Evolutionary conservation across 1,284 basidiomycete genomes (phyloP).

Genomic region (Fomitopsis pinicola): DNA sequence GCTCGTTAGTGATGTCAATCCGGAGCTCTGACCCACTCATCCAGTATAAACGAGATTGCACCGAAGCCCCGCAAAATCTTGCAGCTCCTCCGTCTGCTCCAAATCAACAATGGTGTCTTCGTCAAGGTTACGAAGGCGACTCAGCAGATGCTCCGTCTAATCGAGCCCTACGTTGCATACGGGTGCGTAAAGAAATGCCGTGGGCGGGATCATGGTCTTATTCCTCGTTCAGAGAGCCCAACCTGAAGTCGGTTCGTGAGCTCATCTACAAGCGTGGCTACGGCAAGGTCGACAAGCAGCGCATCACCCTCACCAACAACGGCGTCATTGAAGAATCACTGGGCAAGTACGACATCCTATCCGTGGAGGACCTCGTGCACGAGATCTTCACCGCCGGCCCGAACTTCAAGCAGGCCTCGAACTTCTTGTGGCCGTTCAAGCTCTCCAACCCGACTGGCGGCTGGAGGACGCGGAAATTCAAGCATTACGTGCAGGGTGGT

Average conservation of each 20-base stretch:
- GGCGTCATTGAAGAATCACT: constrained; percentile 89
- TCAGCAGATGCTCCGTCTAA: constrained; percentile 95
- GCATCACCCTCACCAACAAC: constrained; percentile 95
- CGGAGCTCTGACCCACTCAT: background rate
- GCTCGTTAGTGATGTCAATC: background rate
- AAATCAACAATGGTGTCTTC: constrained; percentile 99
- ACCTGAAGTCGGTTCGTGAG: constrained; percentile 96
- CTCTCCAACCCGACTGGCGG: constrained; percentile 98
- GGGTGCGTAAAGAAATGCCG: constrained; percentile 50
- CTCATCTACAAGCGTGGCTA: constrained; percentile 99
- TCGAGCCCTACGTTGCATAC: constrained; percentile 97
- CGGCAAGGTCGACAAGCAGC: constrained; percentile 97
- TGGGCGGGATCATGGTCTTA: background rate
- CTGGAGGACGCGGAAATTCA: constrained; percentile 97
- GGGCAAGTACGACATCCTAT: constrained; percentile 96
- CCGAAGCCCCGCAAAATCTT: constrained; percentile 99
- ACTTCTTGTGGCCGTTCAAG: constrained; percentile 99
- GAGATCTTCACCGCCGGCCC: constrained; percentile 95
- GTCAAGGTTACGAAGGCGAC: constrained; percentile 97
- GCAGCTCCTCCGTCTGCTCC: constrained; percentile 96
- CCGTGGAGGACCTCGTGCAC: constrained; percentile 97
- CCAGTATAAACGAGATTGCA: constrained; percentile 98
- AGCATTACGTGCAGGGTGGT: constrained; percentile 90
- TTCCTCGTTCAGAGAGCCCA: constrained; percentile 66
- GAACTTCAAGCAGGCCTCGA: constrained; percentile 98